Evolutionary conservation across 768 basidiomycete genomes (phyloP).

Genomic region (Rhodocollybia butyracea): DNA sequence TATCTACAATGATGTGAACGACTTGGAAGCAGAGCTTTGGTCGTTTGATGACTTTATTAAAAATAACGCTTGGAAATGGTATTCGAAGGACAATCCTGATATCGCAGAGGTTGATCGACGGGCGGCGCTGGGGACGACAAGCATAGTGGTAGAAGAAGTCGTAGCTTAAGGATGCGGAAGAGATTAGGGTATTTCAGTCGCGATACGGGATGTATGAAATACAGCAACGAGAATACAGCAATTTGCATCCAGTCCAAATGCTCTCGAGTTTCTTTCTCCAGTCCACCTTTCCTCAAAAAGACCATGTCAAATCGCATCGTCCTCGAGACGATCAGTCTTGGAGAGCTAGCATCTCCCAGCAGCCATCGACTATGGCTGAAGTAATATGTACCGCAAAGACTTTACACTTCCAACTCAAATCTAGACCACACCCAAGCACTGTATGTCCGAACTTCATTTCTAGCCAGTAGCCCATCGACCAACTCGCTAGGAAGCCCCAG

Average conservation of each 20-base stretch:
- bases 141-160: slow-evolving; percentile 1
- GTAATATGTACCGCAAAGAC: too few relatives aligned
- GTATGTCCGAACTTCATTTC: not conserved
- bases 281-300: too few relatives aligned
- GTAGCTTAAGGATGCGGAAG: not conserved
- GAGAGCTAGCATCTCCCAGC: too few relatives aligned
- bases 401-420: slow-evolving; percentile 1
- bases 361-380: too few relatives aligned
- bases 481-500: slow-evolving; percentile 74
- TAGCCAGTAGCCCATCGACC: slow-evolving; percentile 51
- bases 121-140: slow-evolving; percentile 20
- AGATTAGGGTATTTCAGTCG: not conserved
- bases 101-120: slow-evolving; percentile 52
- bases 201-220: not conserved
- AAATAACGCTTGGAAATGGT: slow-evolving; percentile 79
- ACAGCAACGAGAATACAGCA: not conserved
- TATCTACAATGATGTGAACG: slow-evolving; percentile 49
- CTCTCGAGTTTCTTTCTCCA: too few relatives aligned
- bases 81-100: slow-evolving; percentile 36
- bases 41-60: slow-evolving; percentile 76
- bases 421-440: slow-evolving; percentile 4
- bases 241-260: too few relatives aligned
- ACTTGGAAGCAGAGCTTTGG: slow-evolving; percentile 67
- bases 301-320: too few relatives aligned
- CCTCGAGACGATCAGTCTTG: too few relatives aligned